phyloP scores from a whole-genome alignment of 208 protist species.

The Naegleria fowleri region DNA sequence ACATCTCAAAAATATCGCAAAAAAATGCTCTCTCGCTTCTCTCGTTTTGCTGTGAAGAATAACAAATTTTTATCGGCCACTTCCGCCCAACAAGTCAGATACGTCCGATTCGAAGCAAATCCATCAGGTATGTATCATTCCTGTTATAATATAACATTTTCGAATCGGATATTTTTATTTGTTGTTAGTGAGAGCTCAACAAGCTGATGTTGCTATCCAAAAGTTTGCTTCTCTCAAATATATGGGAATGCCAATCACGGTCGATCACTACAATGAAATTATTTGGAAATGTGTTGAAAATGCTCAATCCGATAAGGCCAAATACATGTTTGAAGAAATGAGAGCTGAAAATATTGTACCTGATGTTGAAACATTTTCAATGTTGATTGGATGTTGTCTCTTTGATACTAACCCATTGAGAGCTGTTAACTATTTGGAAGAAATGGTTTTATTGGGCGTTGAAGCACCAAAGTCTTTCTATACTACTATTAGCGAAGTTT shows the following conservation, averaged over 20 bases:
- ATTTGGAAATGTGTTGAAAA: not conserved
- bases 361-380: conserved; percentile 10
- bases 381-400: not conserved
- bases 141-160: not conserved
- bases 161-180: not conserved
- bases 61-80: not conserved
- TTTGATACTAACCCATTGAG: not conserved
- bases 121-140: not conserved
- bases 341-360: conserved; percentile 17
- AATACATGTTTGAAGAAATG: not conserved
- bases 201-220: not conserved
- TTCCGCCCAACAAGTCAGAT: not conserved
- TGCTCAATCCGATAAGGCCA: not conserved
- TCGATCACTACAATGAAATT: conserved; percentile 7
- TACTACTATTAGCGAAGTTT: not conserved
- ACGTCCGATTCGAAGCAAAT: not conserved
- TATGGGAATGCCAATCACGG: not conserved
- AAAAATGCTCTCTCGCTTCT: not conserved
- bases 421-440: conserved; percentile 2
- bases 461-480: not conserved
- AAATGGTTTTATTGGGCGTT: not conserved
- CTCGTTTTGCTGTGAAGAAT: not conserved
- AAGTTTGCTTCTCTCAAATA: conserved; percentile 7
- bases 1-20: not conserved
- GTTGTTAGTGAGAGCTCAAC: not conserved